Conservation (phyloP, 805 yeast species). For the Starmerella lactis-condensi region DNA sequence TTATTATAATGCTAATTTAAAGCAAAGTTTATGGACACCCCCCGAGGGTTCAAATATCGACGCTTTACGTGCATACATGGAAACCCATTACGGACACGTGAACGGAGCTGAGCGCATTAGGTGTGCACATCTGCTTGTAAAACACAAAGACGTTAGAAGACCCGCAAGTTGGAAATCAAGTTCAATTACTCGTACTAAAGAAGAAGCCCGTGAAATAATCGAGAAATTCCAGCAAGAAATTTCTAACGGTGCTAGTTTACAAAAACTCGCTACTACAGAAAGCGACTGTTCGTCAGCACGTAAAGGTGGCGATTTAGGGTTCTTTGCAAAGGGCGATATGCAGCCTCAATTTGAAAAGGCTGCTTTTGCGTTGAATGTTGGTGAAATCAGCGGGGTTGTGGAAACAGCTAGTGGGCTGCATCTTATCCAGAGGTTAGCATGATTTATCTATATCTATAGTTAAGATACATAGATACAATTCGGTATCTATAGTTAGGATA, state of each 20-base stretch:
- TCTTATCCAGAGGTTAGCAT: constrained; percentile 68
- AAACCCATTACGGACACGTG: constrained; percentile 17
- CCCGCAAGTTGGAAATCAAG: constrained; percentile 83
- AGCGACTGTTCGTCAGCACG: constrained; percentile 78
- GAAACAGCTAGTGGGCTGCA: constrained; percentile 88
- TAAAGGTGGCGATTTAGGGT: constrained; percentile 83
- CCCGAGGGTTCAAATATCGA: constrained; percentile 64
- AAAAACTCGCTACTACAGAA: constrained; percentile 59
- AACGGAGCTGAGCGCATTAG: constrained; percentile 34
- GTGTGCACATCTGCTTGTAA: constrained; percentile 64
- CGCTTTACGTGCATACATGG: constrained; percentile 39
- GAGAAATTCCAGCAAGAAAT: constrained; percentile 40
- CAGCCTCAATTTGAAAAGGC: constrained; percentile 87
- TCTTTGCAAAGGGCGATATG: constrained; percentile 79
- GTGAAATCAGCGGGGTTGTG: constrained; percentile 64
- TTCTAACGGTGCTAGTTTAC: constrained; percentile 43
- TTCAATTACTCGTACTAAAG: constrained; percentile 58
- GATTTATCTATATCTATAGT: constrained; percentile 10
- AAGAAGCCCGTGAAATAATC: constrained; percentile 53
- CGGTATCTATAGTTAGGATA: too few species aligned
- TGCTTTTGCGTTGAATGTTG: constrained; percentile 61
- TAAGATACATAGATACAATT: too few species aligned
- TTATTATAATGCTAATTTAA: constrained; percentile 49
- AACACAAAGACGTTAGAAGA: constrained; percentile 66
- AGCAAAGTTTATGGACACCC: constrained; percentile 75